Percentiles rank a stretch among this genome's conserved stretches.
Conservation (phyloP, 1,284 basidiomycete genomes). For the Stygiomarasmius scandens region DNA sequence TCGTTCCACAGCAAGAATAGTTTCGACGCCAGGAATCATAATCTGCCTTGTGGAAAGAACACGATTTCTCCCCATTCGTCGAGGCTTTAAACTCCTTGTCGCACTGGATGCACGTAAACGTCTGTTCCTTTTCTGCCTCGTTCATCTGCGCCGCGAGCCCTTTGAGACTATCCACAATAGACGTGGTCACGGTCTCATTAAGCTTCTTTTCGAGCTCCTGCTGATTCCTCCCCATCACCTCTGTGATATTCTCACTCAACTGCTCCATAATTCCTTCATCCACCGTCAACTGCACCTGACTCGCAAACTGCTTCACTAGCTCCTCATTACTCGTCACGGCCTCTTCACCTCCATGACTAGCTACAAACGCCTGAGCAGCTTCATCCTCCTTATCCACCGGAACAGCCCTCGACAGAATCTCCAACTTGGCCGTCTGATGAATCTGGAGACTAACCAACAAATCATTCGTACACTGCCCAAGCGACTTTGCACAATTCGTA, state of each 20-base stretch:
- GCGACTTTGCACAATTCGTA: conserved; percentile 21
- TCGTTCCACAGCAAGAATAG: conserved; percentile 35
- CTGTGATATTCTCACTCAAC: conserved; percentile 33
- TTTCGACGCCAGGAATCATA: conserved; percentile 34
- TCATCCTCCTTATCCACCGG: conserved; percentile 38
- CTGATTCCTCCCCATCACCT: conserved; percentile 33
- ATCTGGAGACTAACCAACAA: conserved; percentile 43
- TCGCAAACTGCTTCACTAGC: conserved; percentile 38
- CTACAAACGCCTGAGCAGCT: conserved; percentile 34
- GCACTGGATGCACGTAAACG: conserved; percentile 39
- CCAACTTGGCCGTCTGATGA: conserved; percentile 37
- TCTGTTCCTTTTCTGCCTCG: conserved; percentile 36
- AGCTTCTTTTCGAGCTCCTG: conserved; percentile 34
- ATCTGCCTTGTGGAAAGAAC: conserved; percentile 37
- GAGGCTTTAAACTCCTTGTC: conserved; percentile 35
- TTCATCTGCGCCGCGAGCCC: conserved; percentile 33
- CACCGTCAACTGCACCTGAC: conserved; percentile 34
- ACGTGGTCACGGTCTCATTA: conserved; percentile 31
- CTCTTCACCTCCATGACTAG: conserved; percentile 34
- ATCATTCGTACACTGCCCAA: conserved; percentile 36
- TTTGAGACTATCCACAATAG: conserved; percentile 36
- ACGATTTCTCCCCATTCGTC: conserved; percentile 37
- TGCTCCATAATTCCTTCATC: conserved; percentile 40
- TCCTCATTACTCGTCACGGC: conserved; percentile 32
- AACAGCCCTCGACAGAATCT: conserved; percentile 32